Percentiles rank a stretch among this genome's conserved stretches.
These are phyloP conservation scores for Boletus fagicola DNA, from an alignment of 768 basidiomycete genomes.

Conservation along the genomic window DNA sequence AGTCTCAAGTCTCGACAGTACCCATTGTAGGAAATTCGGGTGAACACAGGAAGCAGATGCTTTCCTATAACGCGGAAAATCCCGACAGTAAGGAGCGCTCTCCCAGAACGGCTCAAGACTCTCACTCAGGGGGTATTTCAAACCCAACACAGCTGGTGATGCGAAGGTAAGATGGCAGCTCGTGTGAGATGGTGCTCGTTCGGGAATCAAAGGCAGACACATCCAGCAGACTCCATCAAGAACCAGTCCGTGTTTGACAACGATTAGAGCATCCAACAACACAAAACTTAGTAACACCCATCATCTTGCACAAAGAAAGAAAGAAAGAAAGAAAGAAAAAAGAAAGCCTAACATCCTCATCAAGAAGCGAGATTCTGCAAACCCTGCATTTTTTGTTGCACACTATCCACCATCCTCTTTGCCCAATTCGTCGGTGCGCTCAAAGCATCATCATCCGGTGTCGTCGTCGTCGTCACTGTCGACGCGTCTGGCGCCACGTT, in stretches of 20 bases:
- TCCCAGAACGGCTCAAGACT: too few species aligned
- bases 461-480: neutral
- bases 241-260: too few species aligned
- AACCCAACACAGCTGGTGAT: too few species aligned
- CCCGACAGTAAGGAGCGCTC: too few species aligned
- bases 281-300: neutral
- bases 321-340: too few species aligned
- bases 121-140: too few species aligned
- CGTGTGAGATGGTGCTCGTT: neutral
- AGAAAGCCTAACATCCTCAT: neutral
- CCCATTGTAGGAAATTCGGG: too few species aligned
- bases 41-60: too few species aligned
- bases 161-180: neutral
- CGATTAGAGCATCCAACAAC: neutral
- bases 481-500: neutral
- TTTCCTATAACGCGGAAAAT: too few species aligned
- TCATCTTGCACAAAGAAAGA: neutral
- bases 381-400: constrained; percentile 15
- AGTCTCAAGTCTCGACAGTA: too few species aligned
- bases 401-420: constrained; percentile 10
- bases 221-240: too few species aligned
- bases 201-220: too few species aligned
- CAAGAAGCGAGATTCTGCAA: constrained; percentile 4
- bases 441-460: constrained; percentile 3
- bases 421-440: constrained; percentile 16